phyloP scores from a whole-genome alignment of 164 flowering plant genomes.

The Warburgia ugandensis region DNA sequence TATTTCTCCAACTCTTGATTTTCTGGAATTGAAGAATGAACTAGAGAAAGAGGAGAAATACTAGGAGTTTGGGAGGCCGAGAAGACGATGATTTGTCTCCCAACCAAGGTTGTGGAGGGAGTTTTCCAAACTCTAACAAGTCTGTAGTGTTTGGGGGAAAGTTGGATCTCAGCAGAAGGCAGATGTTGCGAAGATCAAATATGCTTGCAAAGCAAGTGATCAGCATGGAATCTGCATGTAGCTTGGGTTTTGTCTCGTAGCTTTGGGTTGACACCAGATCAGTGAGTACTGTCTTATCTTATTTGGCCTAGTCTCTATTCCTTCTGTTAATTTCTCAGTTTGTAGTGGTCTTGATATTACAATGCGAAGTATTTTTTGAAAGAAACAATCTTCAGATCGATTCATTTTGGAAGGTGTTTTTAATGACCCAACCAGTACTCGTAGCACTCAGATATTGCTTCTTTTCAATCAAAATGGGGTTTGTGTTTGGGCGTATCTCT shows the following conservation, averaged over 20 bases:
- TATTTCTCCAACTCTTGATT: slow-evolving; percentile 19
- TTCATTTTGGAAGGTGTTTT: too few species aligned
- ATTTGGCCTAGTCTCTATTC: background rate
- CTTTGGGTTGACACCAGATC: slow-evolving; percentile 75
- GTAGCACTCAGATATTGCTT: too few species aligned
- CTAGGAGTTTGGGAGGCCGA: background rate
- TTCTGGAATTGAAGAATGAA: slow-evolving; percentile 23
- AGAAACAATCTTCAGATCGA: too few species aligned
- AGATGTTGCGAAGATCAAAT: slow-evolving; percentile 50
- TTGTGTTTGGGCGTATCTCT: too few species aligned
- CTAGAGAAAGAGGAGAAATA: slow-evolving; percentile 12
- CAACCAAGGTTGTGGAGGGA: slow-evolving; percentile 6
- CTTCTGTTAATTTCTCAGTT: background rate
- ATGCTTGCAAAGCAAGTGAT: slow-evolving; percentile 85
- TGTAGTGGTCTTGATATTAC: background rate
- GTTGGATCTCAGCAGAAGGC: slow-evolving; percentile 26
- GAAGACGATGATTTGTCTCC: slow-evolving; percentile 18
- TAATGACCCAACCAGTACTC: too few species aligned
- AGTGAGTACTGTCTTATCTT: slow-evolving; percentile 41
- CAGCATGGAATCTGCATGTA: slow-evolving; percentile 57
- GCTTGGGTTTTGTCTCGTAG: slow-evolving; percentile 72
- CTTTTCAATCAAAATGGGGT: too few species aligned
- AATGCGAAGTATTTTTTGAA: background rate
- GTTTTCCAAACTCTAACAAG: slow-evolving; percentile 13
- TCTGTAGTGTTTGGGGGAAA: slow-evolving; percentile 8